Percentiles rank a stretch among this genome's conserved stretches.
These are phyloP conservation scores for Coemansia guatemalensis DNA, from an alignment of 192 early-diverging fungal species.

Conservation along the genomic window DNA sequence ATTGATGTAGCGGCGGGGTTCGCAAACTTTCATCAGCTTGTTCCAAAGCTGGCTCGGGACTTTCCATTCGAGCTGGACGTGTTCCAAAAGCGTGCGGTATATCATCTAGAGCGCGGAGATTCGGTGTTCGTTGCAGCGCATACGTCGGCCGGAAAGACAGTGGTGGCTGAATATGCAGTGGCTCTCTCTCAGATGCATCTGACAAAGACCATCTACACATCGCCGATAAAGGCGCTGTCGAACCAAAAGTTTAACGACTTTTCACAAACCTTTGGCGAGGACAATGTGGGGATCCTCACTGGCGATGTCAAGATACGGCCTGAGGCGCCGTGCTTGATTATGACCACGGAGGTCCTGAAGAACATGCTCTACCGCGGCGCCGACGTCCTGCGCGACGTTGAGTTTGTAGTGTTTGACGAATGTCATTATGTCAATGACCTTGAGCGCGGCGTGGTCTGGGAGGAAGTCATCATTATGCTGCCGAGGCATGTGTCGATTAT, in stretches of 20 bases:
- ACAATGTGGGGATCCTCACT: slow-evolving; percentile 93
- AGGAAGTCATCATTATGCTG: slow-evolving; percentile 99
- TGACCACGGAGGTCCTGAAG: slow-evolving; percentile 98
- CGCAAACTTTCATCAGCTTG: slow-evolving; percentile 84
- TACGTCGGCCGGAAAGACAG: slow-evolving; percentile 98
- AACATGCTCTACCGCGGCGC: slow-evolving; percentile 98
- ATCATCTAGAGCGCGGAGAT: slow-evolving; percentile 92
- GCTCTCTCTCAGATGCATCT: slow-evolving; percentile 91
- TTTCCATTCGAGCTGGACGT: slow-evolving; percentile 95
- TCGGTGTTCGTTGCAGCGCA: slow-evolving; percentile 98
- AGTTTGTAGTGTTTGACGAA: slow-evolving; percentile 99
- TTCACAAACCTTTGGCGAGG: slow-evolving; percentile 77
- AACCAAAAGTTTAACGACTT: slow-evolving; percentile 99
- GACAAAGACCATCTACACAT: slow-evolving; percentile 95
- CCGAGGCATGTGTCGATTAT: slow-evolving; percentile 94
- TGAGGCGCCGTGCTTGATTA: slow-evolving; percentile 95
- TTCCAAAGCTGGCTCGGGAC: slow-evolving; percentile 85
- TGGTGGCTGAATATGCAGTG: slow-evolving; percentile 98
- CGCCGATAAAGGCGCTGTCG: slow-evolving; percentile 97
- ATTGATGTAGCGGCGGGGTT: slow-evolving; percentile 86
- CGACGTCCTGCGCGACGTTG: slow-evolving; percentile 94
- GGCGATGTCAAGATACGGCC: slow-evolving; percentile 97
- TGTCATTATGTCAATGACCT: slow-evolving; percentile 97
- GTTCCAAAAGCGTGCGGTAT: slow-evolving; percentile 97
- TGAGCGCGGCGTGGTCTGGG: slow-evolving; percentile 98